Evolutionary conservation across 1,139 yeast species (phyloP).

Genomic region (Hyphopichia fennica): DNA sequence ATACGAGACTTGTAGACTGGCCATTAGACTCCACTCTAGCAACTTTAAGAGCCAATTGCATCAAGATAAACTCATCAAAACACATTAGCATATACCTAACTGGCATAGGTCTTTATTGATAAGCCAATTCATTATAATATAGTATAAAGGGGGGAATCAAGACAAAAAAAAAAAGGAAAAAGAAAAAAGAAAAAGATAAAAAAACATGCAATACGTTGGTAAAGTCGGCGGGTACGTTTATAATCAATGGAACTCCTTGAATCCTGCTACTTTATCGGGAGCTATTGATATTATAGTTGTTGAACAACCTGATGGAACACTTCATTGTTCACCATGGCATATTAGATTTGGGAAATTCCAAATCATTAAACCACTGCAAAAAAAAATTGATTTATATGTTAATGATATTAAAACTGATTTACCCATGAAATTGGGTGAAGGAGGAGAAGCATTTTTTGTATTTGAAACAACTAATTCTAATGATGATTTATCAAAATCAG

Average conservation of each 20-base stretch:
- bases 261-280: slow-evolving; percentile 94
- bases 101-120: too few relatives aligned
- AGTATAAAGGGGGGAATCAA: too few relatives aligned
- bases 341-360: slow-evolving; percentile 94
- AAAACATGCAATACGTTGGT: slow-evolving; percentile 88
- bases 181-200: too few relatives aligned
- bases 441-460: slow-evolving; percentile 97
- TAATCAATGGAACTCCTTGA: slow-evolving; percentile 94
- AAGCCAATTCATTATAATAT: too few relatives aligned
- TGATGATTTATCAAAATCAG: slow-evolving; percentile 65
- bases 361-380: slow-evolving; percentile 91
- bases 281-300: slow-evolving; percentile 96
- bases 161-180: too few relatives aligned
- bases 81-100: too few relatives aligned
- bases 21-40: too few relatives aligned
- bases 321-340: slow-evolving; percentile 95
- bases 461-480: slow-evolving; percentile 70
- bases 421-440: slow-evolving; percentile 96
- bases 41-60: too few relatives aligned
- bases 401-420: slow-evolving; percentile 79
- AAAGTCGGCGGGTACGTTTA: slow-evolving; percentile 93
- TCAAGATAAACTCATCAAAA: too few relatives aligned
- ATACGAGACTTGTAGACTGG: too few relatives aligned
- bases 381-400: slow-evolving; percentile 84
- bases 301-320: slow-evolving; percentile 81